phyloP scores from a whole-genome alignment of 495 filamentous ascomycete species.

The Haplographium delicatum region DNA sequence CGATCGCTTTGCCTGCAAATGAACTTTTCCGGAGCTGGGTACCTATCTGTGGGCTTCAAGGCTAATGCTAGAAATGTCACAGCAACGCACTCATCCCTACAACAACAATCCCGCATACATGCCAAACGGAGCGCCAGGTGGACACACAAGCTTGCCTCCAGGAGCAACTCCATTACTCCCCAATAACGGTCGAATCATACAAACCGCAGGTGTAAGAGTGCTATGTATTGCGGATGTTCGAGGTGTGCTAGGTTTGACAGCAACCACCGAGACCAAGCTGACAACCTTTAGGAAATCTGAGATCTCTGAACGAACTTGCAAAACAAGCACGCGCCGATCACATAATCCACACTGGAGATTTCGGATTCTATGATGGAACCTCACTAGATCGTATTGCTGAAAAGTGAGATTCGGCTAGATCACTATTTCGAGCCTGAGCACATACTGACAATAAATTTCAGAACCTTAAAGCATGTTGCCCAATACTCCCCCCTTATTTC shows the following conservation, averaged over 20 bases:
- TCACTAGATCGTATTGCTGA: constrained; percentile 97
- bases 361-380: constrained; percentile 96
- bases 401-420: constrained; percentile 59
- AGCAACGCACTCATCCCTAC: constrained; percentile 26
- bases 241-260: constrained; percentile 54
- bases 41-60: no score
- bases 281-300: constrained; percentile 69
- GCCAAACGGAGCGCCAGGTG: constrained; percentile 45
- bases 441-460: constrained; percentile 38
- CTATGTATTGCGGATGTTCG: constrained; percentile 96
- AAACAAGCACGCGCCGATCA: constrained; percentile 89
- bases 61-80: constrained; percentile 5
- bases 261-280: constrained; percentile 11
- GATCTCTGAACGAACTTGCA: constrained; percentile 93
- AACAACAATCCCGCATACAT: constrained; percentile 35
- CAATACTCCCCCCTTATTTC: constrained; percentile 95
- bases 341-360: constrained; percentile 98
- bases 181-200: constrained; percentile 64
- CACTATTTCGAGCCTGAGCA: constrained; percentile 19
- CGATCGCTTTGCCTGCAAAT: no score
- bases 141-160: constrained; percentile 38
- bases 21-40: no score
- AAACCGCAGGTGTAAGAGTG: constrained; percentile 77
- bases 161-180: constrained; percentile 51
- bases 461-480: constrained; percentile 95